phyloP scores from a whole-genome alignment of 345 rosid species.

The Streptanthus diversifolius region DNA sequence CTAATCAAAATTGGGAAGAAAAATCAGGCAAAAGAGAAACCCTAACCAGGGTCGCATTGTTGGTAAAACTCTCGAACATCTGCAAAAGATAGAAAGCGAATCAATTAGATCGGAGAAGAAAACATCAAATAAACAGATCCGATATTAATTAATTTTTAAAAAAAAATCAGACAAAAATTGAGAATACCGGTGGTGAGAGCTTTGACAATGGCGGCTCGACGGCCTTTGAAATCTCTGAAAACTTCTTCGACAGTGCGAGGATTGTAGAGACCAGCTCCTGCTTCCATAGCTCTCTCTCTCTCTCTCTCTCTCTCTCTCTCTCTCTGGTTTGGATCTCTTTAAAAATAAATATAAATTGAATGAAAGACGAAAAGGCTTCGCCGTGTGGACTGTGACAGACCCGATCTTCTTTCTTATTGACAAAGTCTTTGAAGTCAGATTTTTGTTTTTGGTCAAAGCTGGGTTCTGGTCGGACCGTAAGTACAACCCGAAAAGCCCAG shows the following conservation, averaged over 20 bases:
- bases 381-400: constrained; percentile 28
- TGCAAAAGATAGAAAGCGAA: constrained; percentile 26
- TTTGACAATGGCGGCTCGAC: constrained; percentile 68
- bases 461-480: neutral
- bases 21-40: constrained; percentile 9
- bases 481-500: neutral
- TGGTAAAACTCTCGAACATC: constrained; percentile 69
- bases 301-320: neutral
- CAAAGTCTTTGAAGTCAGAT: neutral
- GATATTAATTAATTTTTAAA: neutral
- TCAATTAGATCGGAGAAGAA: constrained; percentile 22
- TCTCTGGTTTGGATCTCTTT: too few species aligned
- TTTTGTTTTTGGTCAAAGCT: constrained; percentile 1
- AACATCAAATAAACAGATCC: neutral
- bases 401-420: constrained; percentile 15
- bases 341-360: neutral
- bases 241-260: constrained; percentile 76
- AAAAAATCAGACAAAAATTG: neutral
- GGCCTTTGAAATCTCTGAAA: constrained; percentile 72
- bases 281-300: constrained; percentile 38
- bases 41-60: constrained; percentile 87
- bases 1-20: neutral
- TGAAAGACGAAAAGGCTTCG: neutral
- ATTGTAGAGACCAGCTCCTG: constrained; percentile 49
- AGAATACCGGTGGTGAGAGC: constrained; percentile 61